Evolutionary conservation across 768 basidiomycete species (phyloP), one percentile per base, ranked within the genome.

Genomic region (Thelephora ganbajun): DNA sequence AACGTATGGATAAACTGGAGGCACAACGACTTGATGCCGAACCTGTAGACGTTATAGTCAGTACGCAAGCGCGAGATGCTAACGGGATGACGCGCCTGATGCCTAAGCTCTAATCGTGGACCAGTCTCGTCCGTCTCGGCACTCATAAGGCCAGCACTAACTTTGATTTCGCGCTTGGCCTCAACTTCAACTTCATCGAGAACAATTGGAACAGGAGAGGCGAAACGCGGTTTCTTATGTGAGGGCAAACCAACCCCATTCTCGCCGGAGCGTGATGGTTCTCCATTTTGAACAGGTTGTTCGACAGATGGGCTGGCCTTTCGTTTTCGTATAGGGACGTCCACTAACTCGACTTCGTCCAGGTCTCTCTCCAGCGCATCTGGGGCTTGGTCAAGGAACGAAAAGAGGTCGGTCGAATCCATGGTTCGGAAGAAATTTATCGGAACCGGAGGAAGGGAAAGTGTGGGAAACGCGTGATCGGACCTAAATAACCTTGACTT

Each of bases 181-280:
- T 93, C 89, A 1, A 85, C 90, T 65, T 93, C 89, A 59, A 97
- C 91, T 53, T 94, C 92, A 64, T 98, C 94, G 11, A 94, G 74
- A 6, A 90, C 80, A 0, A 89, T 71, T 6, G 91, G 87, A 46
- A 73, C 72, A 4, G 81, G 80, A 2, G 79, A 72, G 0, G 68
- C 69, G n/a, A 79, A 52, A 35, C 83, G 71, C 3, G 71, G 61
- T 57, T 73, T 79, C 63, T 90, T 90, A 1, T 63, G 55, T 2
- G 65, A 62, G 2, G 70, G 65, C 14, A 69, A 68, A 6, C 65
- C 68, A 11, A 67, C 61, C 49, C 65, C 63, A 45, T 63, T 61
- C 36, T 56, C 61, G 34, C 58, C 58, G 45, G 52, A 59, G 23
- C 54, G 55, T 37, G 6, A 18, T 6, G 18, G 19, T 19, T 43